Conservation (phyloP, 345 rosid genomes). For the Diplotaxis tenuifolia region DNA sequence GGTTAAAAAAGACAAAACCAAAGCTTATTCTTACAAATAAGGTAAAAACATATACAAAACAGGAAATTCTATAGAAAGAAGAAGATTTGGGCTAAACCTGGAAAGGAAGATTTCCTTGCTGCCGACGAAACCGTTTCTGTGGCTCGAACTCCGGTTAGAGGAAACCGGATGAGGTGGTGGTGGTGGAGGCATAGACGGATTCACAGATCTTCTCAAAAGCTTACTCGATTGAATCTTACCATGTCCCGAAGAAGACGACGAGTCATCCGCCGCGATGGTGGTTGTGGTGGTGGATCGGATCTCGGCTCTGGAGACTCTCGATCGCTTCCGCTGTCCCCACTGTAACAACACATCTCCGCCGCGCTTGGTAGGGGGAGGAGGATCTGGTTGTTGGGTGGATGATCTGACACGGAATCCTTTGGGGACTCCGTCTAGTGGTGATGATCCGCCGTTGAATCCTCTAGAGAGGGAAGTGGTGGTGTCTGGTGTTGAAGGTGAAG, state of each 20-base stretch:
- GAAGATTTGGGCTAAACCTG: slow-evolving; percentile 40
- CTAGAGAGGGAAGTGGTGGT: slow-evolving; percentile 16
- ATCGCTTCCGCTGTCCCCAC: slow-evolving; percentile 71
- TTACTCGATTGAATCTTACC: slow-evolving; percentile 38
- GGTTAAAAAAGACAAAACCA: not conserved
- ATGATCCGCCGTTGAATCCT: slow-evolving; percentile 39
- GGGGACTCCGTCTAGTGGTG: slow-evolving; percentile 22
- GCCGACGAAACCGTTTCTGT: slow-evolving; percentile 41
- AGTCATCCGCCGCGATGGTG: slow-evolving; percentile 46
- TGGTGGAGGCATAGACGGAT: slow-evolving; percentile 43
- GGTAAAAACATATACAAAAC: slow-evolving; percentile 2
- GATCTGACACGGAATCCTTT: slow-evolving; percentile 38
- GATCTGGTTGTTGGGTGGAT: slow-evolving; percentile 26
- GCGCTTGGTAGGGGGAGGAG: slow-evolving; percentile 35
- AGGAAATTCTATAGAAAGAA: not conserved
- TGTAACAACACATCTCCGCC: slow-evolving; percentile 55
- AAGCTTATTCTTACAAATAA: not conserved
- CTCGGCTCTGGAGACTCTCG: slow-evolving; percentile 55
- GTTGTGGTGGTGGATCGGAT: slow-evolving; percentile 46
- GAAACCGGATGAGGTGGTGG: slow-evolving; percentile 30
- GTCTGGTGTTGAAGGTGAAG: slow-evolving; percentile 39
- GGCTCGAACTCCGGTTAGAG: slow-evolving; percentile 26
- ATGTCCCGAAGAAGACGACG: slow-evolving; percentile 50
- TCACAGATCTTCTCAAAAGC: slow-evolving; percentile 34
- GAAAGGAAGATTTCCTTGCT: slow-evolving; percentile 40